These are phyloP conservation scores for Xylaria sp. DNA, from an alignment of 2,329 filamentous ascomycete species.

Conservation along the genomic window DNA sequence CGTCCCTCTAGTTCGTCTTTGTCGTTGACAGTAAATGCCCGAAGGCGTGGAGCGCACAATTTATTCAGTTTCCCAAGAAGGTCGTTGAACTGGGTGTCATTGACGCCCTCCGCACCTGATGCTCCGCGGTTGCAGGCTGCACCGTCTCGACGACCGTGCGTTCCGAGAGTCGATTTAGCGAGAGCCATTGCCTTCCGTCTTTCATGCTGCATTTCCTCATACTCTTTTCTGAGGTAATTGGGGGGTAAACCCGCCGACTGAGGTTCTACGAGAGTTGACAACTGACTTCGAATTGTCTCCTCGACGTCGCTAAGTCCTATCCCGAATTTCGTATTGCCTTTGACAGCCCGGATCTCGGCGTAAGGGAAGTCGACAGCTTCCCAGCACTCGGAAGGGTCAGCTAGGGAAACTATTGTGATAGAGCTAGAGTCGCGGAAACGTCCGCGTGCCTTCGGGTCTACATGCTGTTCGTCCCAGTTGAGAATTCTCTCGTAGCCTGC, in stretches of 20 bases:
- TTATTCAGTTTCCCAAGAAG: slow-evolving; percentile 42
- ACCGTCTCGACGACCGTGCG: not conserved
- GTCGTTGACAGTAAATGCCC: slow-evolving; percentile 29
- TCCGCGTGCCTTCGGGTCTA: not conserved
- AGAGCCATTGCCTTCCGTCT: slow-evolving; percentile 20
- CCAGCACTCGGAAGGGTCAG: slow-evolving; percentile 15
- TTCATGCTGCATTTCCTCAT: slow-evolving; percentile 31
- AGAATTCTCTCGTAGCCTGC: slow-evolving; percentile 35
- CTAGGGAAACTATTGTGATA: slow-evolving; percentile 26
- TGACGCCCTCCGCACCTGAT: not conserved
- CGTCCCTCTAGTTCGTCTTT: slow-evolving; percentile 2
- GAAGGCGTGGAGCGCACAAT: slow-evolving; percentile 31
- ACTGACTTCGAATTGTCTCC: slow-evolving; percentile 30
- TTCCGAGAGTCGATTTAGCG: slow-evolving; percentile 18
- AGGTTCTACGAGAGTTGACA: slow-evolving; percentile 37
- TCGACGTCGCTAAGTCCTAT: slow-evolving; percentile 32
- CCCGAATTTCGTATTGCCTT: slow-evolving; percentile 37
- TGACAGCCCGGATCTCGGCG: slow-evolving; percentile 39
- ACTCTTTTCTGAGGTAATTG: slow-evolving; percentile 36
- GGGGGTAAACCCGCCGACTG: slow-evolving; percentile 42
- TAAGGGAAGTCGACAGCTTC: slow-evolving; percentile 37
- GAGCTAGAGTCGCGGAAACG: slow-evolving; percentile 20
- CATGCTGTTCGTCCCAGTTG: slow-evolving; percentile 25
- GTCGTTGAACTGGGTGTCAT: slow-evolving; percentile 35
- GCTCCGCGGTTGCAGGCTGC: slow-evolving; percentile 1